Conservation (phyloP, 2,329 filamentous ascomycete species). For the Aaosphaeria pasadenensis region DNA sequence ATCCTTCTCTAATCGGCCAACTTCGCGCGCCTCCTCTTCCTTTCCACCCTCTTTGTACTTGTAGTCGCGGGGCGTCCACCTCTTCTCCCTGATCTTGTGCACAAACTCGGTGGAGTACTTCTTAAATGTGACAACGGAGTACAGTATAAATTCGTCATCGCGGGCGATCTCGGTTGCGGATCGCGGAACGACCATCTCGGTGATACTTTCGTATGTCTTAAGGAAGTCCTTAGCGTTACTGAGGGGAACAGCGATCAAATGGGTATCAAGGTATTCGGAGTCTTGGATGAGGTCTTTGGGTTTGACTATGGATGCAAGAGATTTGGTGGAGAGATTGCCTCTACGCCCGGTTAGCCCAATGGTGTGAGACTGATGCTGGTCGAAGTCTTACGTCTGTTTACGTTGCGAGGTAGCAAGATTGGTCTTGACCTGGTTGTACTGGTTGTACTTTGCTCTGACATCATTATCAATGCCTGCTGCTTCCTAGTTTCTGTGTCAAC, state of each 20-base stretch:
- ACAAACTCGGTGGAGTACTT: conserved; percentile 85
- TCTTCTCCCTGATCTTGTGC: conserved; percentile 86
- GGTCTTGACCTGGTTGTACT: conserved; percentile 89
- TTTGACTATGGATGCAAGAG: conserved; percentile 83
- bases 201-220: conserved; percentile 81
- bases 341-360: conserved; percentile 41
- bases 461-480: conserved; percentile 91
- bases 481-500: conserved; percentile 57
- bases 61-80: conserved; percentile 94
- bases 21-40: conserved; percentile 84
- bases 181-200: conserved; percentile 90
- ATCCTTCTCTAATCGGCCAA: conserved; percentile 76
- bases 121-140: conserved; percentile 88
- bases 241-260: conserved; percentile 84
- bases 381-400: conserved; percentile 70
- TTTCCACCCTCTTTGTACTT: conserved; percentile 86
- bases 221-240: conserved; percentile 83
- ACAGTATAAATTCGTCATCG: conserved; percentile 88
- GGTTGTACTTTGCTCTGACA: conserved; percentile 88
- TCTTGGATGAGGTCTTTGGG: conserved; percentile 72
- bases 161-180: conserved; percentile 76
- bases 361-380: background rate
- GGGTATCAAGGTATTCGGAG: conserved; percentile 95
- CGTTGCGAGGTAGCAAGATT: conserved; percentile 78
- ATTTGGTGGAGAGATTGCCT: conserved; percentile 92